A percentile compares a stretch with the other conserved stretches of the same genome.
phyloP scores from a whole-genome alignment of 345 rosid species.

The Citrus trifoliata region DNA sequence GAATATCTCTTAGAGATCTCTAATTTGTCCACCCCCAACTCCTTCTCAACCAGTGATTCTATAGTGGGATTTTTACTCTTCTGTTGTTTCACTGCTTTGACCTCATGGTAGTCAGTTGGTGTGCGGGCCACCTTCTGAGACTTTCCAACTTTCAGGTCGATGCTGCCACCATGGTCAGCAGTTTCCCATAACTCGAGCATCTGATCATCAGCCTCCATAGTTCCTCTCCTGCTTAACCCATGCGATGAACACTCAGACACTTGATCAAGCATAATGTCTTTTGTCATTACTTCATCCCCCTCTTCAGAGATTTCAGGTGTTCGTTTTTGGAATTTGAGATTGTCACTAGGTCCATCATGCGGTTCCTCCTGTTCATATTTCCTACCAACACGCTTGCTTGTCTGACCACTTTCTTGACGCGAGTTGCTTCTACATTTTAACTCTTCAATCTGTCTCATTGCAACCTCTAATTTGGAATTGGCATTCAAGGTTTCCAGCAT shows the following conservation, averaged over 20 bases:
- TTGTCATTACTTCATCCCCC: slow-evolving; percentile 64
- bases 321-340: slow-evolving; percentile 36
- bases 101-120: slow-evolving; percentile 7
- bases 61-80: slow-evolving; percentile 38
- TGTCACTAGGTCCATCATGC: slow-evolving; percentile 18
- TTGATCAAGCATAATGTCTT: slow-evolving; percentile 95
- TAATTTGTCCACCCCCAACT: slow-evolving; percentile 64
- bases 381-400: slow-evolving; percentile 29
- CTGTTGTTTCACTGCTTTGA: slow-evolving; percentile 30
- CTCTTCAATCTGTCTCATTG: slow-evolving; percentile 51
- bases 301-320: slow-evolving; percentile 44
- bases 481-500: slow-evolving; percentile 46
- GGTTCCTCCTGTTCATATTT: slow-evolving; percentile 35
- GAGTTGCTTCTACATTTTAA: slow-evolving; percentile 33
- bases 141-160: slow-evolving; percentile 45
- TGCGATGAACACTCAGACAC: slow-evolving; percentile 79
- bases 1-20: slow-evolving; percentile 63
- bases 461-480: slow-evolving; percentile 54
- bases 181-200: slow-evolving; percentile 62
- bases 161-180: slow-evolving; percentile 36
- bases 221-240: slow-evolving; percentile 67
- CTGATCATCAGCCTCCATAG: slow-evolving; percentile 46
- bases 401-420: slow-evolving; percentile 20
- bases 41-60: slow-evolving; percentile 63
- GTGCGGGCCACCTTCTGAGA: slow-evolving; percentile 25